Percentiles rank a stretch among this genome's conserved stretches.
phyloP scores from a whole-genome alignment of 83 land plant genomes.

The Diphasiastrum complanatum region DNA sequence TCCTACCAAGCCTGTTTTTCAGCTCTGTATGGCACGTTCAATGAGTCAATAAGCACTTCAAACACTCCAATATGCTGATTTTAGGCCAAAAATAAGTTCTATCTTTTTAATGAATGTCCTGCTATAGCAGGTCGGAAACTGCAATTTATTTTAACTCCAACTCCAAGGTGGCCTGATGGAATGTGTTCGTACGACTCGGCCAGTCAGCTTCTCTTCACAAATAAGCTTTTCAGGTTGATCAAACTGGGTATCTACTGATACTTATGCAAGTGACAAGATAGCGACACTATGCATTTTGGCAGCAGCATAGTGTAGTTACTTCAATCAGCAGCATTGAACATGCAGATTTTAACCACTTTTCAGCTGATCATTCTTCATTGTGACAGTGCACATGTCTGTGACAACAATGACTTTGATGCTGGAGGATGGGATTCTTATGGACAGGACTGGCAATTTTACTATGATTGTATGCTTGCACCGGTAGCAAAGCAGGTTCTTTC shows the following conservation, averaged over 20 bases:
- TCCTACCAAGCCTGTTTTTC: too few relatives aligned
- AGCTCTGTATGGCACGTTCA: too few relatives aligned
- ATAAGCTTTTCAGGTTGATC: slow-evolving; percentile 52
- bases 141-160: slow-evolving; percentile 43
- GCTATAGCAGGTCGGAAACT: slow-evolving; percentile 35
- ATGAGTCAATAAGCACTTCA: too few relatives aligned
- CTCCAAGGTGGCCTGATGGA: slow-evolving; percentile 52
- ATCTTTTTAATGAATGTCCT: not conserved
- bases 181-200: slow-evolving; percentile 51
- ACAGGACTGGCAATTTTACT: slow-evolving; percentile 41
- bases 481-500: slow-evolving; percentile 34
- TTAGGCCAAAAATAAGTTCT: too few relatives aligned
- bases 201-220: slow-evolving; percentile 41
- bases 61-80: too few relatives aligned
- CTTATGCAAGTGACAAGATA: too few relatives aligned
- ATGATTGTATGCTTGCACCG: slow-evolving; percentile 48
- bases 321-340: too few relatives aligned
- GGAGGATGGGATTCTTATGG: slow-evolving; percentile 46
- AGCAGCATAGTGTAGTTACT: too few relatives aligned
- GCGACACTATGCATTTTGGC: too few relatives aligned
- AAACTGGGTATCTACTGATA: too few relatives aligned
- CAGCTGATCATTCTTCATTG: too few relatives aligned
- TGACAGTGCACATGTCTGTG: slow-evolving; percentile 43
- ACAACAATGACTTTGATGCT: slow-evolving; percentile 31
- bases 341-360: too few relatives aligned